Evolutionary conservation across 495 filamentous ascomycete species (phyloP).

Genomic region (Penicillium diatomitis): DNA sequence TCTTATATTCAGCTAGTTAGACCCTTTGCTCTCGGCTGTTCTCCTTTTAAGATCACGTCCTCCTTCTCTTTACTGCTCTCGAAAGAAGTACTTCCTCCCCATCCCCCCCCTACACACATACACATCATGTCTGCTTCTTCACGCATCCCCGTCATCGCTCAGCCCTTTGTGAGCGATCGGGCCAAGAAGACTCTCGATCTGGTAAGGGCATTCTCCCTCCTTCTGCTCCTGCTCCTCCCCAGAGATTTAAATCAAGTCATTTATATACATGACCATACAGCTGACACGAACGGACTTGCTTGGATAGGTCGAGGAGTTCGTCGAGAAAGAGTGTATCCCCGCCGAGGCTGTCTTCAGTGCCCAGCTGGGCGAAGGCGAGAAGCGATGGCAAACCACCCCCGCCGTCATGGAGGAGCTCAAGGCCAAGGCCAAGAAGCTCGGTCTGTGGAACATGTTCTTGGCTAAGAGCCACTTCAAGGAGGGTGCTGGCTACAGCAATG

Average conservation of each 20-base stretch:
- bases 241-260: background rate
- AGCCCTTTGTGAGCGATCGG: constrained; percentile 62
- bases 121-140: constrained; percentile 50
- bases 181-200: constrained; percentile 66
- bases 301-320: constrained; percentile 79
- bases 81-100: background rate
- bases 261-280: background rate
- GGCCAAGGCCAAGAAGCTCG: constrained; percentile 68
- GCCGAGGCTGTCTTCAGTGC: constrained; percentile 70
- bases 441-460: constrained; percentile 97
- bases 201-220: constrained; percentile 23
- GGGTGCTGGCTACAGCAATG: constrained; percentile 81
- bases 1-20: constrained; percentile 11
- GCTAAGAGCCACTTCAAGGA: constrained; percentile 90
- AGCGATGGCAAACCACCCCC: constrained; percentile 72
- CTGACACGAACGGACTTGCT: background rate
- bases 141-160: constrained; percentile 59
- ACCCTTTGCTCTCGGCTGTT: background rate
- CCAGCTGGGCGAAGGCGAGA: constrained; percentile 65
- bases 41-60: background rate
- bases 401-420: constrained; percentile 82
- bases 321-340: constrained; percentile 91
- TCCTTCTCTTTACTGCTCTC: background rate
- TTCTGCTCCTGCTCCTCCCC: background rate
- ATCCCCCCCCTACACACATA: background rate